phyloP scores from a whole-genome alignment of 2,329 filamentous ascomycete genomes.

The Trichoderma lentiforme region DNA sequence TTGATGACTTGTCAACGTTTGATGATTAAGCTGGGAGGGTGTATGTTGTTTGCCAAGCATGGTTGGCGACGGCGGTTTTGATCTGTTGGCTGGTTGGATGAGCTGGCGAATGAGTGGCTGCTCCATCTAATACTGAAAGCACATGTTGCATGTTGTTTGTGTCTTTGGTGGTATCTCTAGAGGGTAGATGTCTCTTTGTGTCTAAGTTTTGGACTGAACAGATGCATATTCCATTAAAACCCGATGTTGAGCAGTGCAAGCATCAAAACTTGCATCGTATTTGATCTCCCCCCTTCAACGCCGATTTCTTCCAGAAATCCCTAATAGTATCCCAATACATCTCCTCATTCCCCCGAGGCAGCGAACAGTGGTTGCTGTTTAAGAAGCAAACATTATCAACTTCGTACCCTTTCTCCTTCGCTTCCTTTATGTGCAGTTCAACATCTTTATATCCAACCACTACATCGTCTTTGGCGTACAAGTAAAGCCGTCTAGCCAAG shows the following conservation, averaged over 20 bases:
- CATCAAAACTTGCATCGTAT: background rate
- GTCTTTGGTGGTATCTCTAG: background rate
- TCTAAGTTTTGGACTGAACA: background rate
- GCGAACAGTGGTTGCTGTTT: background rate
- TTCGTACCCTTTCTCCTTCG: background rate
- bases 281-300: background rate
- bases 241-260: background rate
- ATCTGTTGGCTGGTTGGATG: background rate
- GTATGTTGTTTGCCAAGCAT: background rate
- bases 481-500: background rate
- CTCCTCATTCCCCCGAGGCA: background rate
- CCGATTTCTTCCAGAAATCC: background rate
- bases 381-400: background rate
- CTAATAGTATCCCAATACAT: constrained; percentile 4
- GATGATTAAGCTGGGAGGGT: background rate
- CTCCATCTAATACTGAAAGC: background rate
- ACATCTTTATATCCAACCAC: constrained; percentile 2
- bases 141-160: background rate
- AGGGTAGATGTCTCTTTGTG: background rate
- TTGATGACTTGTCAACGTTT: background rate
- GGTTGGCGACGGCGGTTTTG: background rate
- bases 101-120: background rate
- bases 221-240: background rate
- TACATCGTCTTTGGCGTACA: background rate
- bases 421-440: constrained; percentile 3